Evolutionary conservation across 2,329 filamentous ascomycete genomes (phyloP), one percentile per base, ranked within the genome.

Genomic region (Lecanicillium sp.): DNA sequence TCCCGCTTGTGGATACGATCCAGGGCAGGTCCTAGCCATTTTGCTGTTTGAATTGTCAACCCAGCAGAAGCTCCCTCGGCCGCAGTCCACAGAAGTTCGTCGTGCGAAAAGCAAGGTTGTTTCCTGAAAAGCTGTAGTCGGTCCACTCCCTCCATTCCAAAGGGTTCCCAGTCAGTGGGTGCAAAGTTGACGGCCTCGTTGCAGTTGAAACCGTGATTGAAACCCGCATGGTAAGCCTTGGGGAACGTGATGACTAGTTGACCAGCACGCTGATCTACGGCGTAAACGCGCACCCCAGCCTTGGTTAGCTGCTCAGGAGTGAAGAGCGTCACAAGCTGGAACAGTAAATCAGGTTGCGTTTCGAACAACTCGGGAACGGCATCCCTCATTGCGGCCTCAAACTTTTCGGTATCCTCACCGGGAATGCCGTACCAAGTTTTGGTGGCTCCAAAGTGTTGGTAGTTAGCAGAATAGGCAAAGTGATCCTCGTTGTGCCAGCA

Each of bases 401-500:
- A 98, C 49, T 92, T 94, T 52, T 92, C 84, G 0, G 89, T 86
- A 57, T 96, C 92, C 31, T 86, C 85, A 12, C 85, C 90, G 0
- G 92, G 92, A 48, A 98, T 95, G 4, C 92, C 92, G 52, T 98
- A 98, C 92, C 92, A 98, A 0, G 92, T 98, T 65, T 98, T 98
- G 2, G 92, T 98, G 2, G 89, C 88, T 9, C 92, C 92, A 52
- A 98, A 94, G 53, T 98, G 92, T 58, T 98, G 92, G 52, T 96
- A 98, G 50, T 98, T 98, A 37, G 92, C 85, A 1, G 92, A 98
- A 57, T 96, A 98, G 2, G 92, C 83, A 56, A 95, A 95, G 55
- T 98, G 92, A 53, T 98, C 92, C 55, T 98, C 92, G 47, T 95
- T 95, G 58, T 98, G 92, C 92, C 92, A 98, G 61, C 92, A 98